phyloP scores from a whole-genome alignment of 1,139 yeast genomes.

The Geotrichum australiense region DNA sequence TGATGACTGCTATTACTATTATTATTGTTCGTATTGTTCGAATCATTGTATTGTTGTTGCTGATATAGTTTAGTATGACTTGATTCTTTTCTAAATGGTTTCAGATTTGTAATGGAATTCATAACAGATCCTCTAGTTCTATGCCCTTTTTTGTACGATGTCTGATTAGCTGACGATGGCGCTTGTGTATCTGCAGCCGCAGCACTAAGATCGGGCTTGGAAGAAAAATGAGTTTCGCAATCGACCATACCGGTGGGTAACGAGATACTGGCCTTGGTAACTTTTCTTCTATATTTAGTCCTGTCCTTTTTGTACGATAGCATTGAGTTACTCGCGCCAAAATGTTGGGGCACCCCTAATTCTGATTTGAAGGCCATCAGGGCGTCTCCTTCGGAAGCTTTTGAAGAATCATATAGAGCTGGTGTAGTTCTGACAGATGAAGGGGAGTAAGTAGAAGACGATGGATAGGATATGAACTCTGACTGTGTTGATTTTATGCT shows the following conservation, averaged over 20 bases:
- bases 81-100: slow-evolving; percentile 15
- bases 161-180: not conserved
- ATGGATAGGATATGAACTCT: slow-evolving; percentile 13
- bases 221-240: slow-evolving; percentile 23
- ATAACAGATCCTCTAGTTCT: slow-evolving; percentile 15
- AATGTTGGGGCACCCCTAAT: no score
- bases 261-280: slow-evolving; percentile 25
- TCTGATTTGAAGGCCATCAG: no score
- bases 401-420: slow-evolving; percentile 1
- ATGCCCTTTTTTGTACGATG: slow-evolving; percentile 11
- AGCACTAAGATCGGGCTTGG: slow-evolving; percentile 15
- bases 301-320: slow-evolving; percentile 25
- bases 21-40: no score
- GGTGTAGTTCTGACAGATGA: slow-evolving; percentile 7
- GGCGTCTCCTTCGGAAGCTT: no score
- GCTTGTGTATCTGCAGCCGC: slow-evolving; percentile 2
- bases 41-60: no score
- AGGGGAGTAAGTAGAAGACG: slow-evolving; percentile 15
- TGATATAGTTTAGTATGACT: no score
- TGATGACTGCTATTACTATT: no score
- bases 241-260: slow-evolving; percentile 25
- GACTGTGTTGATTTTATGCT: slow-evolving; percentile 4
- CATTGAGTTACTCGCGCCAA: no score
- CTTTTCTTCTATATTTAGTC: slow-evolving; percentile 20
- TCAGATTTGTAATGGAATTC: slow-evolving; percentile 11